Evolutionary conservation across 1,284 basidiomycete species (phyloP).

Genomic region (Papiliotrema terrestris): DNA sequence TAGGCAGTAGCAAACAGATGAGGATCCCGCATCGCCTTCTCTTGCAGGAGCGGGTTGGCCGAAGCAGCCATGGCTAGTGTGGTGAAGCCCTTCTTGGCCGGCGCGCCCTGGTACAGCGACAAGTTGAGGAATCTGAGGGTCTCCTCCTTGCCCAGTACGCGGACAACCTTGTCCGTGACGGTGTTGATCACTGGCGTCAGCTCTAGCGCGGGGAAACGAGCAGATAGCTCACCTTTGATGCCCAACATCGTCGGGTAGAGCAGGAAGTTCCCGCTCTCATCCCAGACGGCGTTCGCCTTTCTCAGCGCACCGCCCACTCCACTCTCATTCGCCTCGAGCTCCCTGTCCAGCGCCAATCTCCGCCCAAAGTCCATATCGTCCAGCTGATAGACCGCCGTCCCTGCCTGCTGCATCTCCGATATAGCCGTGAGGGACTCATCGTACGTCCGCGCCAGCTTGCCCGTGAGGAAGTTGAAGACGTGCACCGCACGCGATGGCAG

Average conservation of each 20-base stretch:
- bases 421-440: conserved; percentile 90
- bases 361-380: conserved; percentile 99
- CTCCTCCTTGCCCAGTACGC: conserved; percentile 92
- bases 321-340: conserved; percentile 61
- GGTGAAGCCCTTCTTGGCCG: conserved; percentile 76
- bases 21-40: conserved; percentile 78
- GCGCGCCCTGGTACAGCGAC: conserved; percentile 86
- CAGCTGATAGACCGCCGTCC: conserved; percentile 81
- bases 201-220: background rate
- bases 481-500: conserved; percentile 89
- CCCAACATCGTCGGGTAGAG: conserved; percentile 91
- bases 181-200: conserved; percentile 76
- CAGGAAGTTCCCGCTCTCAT: conserved; percentile 92
- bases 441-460: conserved; percentile 87
- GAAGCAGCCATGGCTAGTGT: conserved; percentile 93
- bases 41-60: conserved; percentile 86
- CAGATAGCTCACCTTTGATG: conserved; percentile 70
- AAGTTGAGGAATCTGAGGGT: conserved; percentile 86
- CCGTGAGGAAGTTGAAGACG: conserved; percentile 84
- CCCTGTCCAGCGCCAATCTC: conserved; percentile 83
- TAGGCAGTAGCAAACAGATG: conserved; percentile 90
- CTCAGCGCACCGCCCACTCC: conserved; percentile 44
- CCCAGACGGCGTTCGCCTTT: conserved; percentile 89
- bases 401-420: conserved; percentile 95
- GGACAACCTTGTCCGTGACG: conserved; percentile 86